These are phyloP conservation scores for Chytriomyces confervae DNA, from an alignment of 192 early-diverging fungal species.

Conservation along the genomic window DNA sequence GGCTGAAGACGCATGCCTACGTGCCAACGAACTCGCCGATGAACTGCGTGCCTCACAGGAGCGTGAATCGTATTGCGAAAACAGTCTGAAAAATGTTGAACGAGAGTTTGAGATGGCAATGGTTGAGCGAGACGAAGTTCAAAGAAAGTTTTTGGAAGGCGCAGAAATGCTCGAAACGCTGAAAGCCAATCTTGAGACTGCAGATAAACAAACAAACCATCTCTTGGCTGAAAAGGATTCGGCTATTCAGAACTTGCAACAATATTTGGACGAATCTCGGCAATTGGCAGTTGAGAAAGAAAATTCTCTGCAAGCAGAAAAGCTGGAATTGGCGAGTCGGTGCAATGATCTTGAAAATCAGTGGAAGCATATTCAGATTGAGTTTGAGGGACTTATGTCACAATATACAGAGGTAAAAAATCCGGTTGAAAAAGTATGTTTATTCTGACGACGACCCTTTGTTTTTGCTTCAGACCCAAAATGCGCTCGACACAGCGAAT, in stretches of 20 bases:
- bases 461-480: background rate
- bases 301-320: constrained; percentile 1
- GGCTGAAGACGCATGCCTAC: background rate
- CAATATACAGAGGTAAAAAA: constrained; percentile 24
- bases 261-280: constrained; percentile 3
- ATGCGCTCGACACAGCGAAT: background rate
- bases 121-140: constrained; percentile 29
- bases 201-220: background rate
- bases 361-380: constrained; percentile 13
- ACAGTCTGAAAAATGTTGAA: background rate
- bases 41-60: background rate
- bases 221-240: constrained; percentile 15
- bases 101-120: background rate
- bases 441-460: background rate
- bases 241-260: constrained; percentile 12
- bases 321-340: background rate
- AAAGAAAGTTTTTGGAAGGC: constrained; percentile 23
- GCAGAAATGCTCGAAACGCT: constrained; percentile 19
- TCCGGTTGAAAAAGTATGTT: background rate
- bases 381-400: constrained; percentile 21
- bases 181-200: constrained; percentile 9
- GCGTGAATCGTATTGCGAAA: background rate
- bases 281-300: constrained; percentile 1
- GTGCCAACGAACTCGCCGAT: background rate
- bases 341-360: constrained; percentile 12